These are phyloP conservation scores for Citrus sp. DNA, from an alignment of 345 rosid genomes.

Conservation along the genomic window DNA sequence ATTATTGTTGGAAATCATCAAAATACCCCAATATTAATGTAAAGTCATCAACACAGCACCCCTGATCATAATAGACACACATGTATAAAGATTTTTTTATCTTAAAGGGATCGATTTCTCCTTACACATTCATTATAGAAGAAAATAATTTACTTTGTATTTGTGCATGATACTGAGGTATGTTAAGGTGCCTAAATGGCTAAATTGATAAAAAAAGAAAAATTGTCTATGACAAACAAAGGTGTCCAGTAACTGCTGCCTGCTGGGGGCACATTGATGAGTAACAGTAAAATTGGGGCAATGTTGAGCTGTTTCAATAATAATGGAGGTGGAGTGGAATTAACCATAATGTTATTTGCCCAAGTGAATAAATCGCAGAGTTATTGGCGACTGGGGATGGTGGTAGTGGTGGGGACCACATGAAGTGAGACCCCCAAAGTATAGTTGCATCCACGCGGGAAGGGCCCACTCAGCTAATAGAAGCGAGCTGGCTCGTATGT, in stretches of 20 bases:
- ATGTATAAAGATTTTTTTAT: too few relatives aligned
- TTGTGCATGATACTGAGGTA: not conserved
- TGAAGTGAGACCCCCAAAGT: constrained; percentile 30
- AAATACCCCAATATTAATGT: too few relatives aligned
- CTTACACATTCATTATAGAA: too few relatives aligned
- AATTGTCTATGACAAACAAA: not conserved
- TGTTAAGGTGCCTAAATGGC: not conserved
- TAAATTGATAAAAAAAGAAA: too few relatives aligned
- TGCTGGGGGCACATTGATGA: not conserved
- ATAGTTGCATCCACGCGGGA: constrained; percentile 52
- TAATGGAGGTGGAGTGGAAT: not conserved
- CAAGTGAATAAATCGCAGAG: constrained; percentile 1
- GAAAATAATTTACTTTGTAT: too few relatives aligned
- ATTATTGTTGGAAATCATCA: not conserved
- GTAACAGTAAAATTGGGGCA: not conserved
- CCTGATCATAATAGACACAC: not conserved
- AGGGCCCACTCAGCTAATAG: constrained; percentile 27
- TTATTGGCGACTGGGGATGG: constrained; percentile 5
- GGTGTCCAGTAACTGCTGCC: not conserved
- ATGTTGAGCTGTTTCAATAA: not conserved
- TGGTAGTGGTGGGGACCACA: constrained; percentile 21
- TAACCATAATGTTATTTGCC: not conserved
- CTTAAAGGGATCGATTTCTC: not conserved
- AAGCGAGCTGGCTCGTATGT: not conserved
- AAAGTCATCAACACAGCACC: not conserved